Evolutionary conservation across 257 asterid genomes (phyloP), one percentile per base, ranked within the genome.

Genomic region (Agastache rugosa): DNA sequence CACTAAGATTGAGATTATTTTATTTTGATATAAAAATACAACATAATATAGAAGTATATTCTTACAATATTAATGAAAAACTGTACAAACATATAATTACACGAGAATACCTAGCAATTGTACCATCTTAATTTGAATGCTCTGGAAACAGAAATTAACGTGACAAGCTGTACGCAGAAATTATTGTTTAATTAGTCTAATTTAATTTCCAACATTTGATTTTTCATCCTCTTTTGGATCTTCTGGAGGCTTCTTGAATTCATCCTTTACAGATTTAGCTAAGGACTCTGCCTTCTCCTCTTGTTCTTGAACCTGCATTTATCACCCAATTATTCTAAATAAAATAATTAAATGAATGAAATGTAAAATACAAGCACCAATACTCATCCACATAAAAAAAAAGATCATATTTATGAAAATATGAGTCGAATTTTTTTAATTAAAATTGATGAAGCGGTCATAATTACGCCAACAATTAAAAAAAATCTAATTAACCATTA

Each of bases 241-340:
- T 22, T 71, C 14, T 10, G 60, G 11, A 15, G 59, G 23, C 31
- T 60, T 71, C 50, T 82, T 20, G 31, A 53, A 16, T 22, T 72
- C 68, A 4, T 68, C 75, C 45, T 72, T 47, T 48, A 75, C 19
- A 34, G 85, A 67, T 60, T 78, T 82, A 41, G 15, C 63, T 2
- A 63, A 37, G 11, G 83, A 31, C 35, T 79, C 80, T 50, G 72
- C 53, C 72, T 71, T 81, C 51, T 86, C 74, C 63, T 79, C 83
- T 47, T 81, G 72, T 63, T 74, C 90, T 77, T 86, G 85, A 56
- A 81, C 78, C 90, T 86, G 79, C 77, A 70, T 67, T 27, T 7
- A 8, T 10, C 35, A 48, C 11, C 39, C 48, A 45, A 44, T 17
- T 9, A 59, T 63, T 59, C 10, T 8, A 8, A 6, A 0, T 35